Base-by-base conservation (phyloP, 1,139 yeast genomes). In the Suhomyces wounanorum region DNA sequence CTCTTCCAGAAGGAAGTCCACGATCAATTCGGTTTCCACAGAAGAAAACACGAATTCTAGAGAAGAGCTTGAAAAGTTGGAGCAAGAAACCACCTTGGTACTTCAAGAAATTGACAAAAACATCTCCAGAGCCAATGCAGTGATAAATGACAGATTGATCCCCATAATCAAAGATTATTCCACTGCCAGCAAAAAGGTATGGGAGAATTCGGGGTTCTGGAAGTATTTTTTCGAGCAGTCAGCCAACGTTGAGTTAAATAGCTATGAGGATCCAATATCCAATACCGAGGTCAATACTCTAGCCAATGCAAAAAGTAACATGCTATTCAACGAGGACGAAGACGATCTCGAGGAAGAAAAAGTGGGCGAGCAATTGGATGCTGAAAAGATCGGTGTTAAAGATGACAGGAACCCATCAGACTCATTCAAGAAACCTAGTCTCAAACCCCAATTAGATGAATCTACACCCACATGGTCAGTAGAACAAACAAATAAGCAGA, bases 31-130 rank as follows among this genome's bases (percentile, higher is more conserved):
- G 18, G 39, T 47, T 17, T 25, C 48, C 35, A 51, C 45, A n/a
- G 57, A 60, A 40, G 66, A 64, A 40, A 52, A 64, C 67, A 39
- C 78, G 74, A 45, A 72, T 77, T 25, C 77, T 73, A 48, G 57
- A 14, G 56, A 55, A 49, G 89, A 85, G 58, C 70, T 87, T 47
- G 58, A 56, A 43, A 89, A 86, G 59, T 70, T 88, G 49, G 96
- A 91, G 60, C 96, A 89, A 64, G 88, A 85, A 60, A 88, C 90
- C 41, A 89, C 96, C 0, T 70, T 87, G 48, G 83, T 85, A 1
- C 69, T 91, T 47, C 97, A 89, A 65, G 87, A 85, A 53, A 88
- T 91, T 30, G 96, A 91, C 67, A 79, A 83, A 52, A 84, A 87
- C 60, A 77, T 88, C 50, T 79, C 86, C 3, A 73, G 77, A 42